Evolutionary conservation across 495 filamentous ascomycete species (phyloP).

Genomic region (Penicillium samsonianum): DNA sequence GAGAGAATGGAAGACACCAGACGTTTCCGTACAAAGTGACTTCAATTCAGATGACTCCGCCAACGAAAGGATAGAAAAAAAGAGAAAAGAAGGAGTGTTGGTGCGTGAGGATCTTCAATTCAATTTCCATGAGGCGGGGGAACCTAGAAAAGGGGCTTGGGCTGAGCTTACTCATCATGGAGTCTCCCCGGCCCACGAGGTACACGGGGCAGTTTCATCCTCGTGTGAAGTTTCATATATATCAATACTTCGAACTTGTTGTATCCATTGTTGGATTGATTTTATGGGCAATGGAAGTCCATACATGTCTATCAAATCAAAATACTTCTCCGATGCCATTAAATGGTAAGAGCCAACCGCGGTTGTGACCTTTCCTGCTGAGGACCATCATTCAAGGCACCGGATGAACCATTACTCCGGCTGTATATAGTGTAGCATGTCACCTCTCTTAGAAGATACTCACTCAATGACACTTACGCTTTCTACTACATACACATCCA

Average conservation of each 20-base stretch:
- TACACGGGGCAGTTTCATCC: background rate
- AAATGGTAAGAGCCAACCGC: background rate
- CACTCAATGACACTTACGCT: background rate
- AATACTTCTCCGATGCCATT: background rate
- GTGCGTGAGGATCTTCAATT: slow-evolving; percentile 12
- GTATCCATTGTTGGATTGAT: background rate
- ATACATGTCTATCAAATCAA: background rate
- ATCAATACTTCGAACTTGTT: background rate
- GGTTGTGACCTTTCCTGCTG: slow-evolving; percentile 7
- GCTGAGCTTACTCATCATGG: slow-evolving; percentile 39
- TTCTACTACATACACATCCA: background rate
- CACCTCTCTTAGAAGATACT: background rate
- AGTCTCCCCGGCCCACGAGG: slow-evolving; percentile 17
- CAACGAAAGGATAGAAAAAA: slow-evolving; percentile 4
- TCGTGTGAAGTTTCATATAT: background rate
- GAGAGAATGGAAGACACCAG: background rate
- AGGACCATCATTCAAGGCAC: background rate
- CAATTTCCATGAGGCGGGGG: slow-evolving; percentile 31
- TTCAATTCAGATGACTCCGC: background rate
- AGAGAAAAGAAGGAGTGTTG: slow-evolving; percentile 7
- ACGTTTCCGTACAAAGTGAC: background rate
- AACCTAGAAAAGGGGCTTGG: slow-evolving; percentile 39
- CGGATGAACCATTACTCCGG: background rate
- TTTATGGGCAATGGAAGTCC: background rate
- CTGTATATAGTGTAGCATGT: background rate